Evolutionary conservation across 257 asterid species (phyloP).

Genomic region (Nyctanthes arbortristis): DNA sequence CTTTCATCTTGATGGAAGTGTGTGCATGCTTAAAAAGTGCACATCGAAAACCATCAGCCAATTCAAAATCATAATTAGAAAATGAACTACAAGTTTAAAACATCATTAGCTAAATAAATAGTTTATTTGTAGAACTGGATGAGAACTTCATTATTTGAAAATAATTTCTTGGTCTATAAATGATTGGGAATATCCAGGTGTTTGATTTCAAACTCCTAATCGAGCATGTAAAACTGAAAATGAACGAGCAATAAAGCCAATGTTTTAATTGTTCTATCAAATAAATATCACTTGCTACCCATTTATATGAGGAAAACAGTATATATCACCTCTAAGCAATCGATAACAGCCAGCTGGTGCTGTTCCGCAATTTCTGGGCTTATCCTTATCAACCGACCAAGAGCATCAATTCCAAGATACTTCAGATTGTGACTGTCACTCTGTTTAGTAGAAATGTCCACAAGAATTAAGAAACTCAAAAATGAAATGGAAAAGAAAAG

Average conservation of each 20-base stretch:
- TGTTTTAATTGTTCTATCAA: not conserved
- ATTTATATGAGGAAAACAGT: conserved; percentile 16
- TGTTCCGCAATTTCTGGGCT: conserved; percentile 95
- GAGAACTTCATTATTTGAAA: not conserved
- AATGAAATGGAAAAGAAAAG: conserved; percentile 7
- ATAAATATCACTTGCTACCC: conserved; percentile 5
- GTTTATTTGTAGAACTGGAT: not conserved
- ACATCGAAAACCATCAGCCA: not conserved
- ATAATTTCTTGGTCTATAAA: too few relatives aligned
- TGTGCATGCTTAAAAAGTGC: not conserved
- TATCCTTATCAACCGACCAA: conserved; percentile 90
- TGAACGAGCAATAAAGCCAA: not conserved
- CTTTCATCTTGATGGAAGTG: not conserved
- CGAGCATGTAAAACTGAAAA: not conserved
- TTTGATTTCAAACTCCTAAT: not conserved
- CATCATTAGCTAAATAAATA: not conserved
- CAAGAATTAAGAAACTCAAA: conserved; percentile 4
- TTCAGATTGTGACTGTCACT: conserved; percentile 97
- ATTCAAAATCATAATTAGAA: not conserved
- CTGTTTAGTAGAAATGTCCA: conserved; percentile 47
- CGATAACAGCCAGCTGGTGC: conserved; percentile 97
- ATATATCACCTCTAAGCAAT: conserved; percentile 87
- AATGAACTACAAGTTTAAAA: not conserved
- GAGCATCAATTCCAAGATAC: conserved; percentile 98
- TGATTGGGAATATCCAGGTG: not conserved